These are phyloP conservation scores for Aeminium ludgeri DNA, from an alignment of 495 filamentous ascomycete species.

Conservation along the genomic window DNA sequence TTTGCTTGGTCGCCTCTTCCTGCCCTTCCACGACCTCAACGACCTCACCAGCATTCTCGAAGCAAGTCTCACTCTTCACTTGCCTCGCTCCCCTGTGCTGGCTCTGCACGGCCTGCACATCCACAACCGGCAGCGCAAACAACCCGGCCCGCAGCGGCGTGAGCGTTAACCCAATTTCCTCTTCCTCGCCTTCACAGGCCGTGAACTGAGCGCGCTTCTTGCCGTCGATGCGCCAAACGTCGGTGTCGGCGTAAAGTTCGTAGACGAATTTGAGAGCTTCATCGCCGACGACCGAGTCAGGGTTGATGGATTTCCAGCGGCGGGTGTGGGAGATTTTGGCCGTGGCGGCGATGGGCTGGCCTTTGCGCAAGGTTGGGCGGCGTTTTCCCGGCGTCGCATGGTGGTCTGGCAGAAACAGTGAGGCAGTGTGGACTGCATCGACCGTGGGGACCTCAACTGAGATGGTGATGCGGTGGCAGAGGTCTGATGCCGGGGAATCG, in stretches of 20 bases:
- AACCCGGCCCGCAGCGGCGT: constrained; percentile 64
- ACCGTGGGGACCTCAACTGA: constrained; percentile 77
- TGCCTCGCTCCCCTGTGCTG: constrained; percentile 22
- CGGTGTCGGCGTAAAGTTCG: constrained; percentile 58
- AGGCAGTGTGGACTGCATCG: constrained; percentile 67
- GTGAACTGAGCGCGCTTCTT: constrained; percentile 61
- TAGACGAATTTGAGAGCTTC: constrained; percentile 55
- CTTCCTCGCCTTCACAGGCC: constrained; percentile 33
- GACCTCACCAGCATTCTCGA: constrained; percentile 55
- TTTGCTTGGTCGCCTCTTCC: constrained; percentile 56
- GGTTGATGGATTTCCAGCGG: constrained; percentile 42
- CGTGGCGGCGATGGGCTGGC: constrained; percentile 53
- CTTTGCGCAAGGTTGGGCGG: constrained; percentile 36
- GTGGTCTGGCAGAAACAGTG: constrained; percentile 39
- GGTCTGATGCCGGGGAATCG: constrained; percentile 5
- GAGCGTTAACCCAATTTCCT: constrained; percentile 45
- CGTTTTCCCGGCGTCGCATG: constrained; percentile 20
- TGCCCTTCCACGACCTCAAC: constrained; percentile 55
- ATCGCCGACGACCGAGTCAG: constrained; percentile 25
- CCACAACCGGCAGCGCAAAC: constrained; percentile 57
- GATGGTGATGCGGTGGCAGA: constrained; percentile 37
- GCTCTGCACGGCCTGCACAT: constrained; percentile 36
- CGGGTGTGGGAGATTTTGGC: constrained; percentile 62
- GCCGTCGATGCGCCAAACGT: constrained; percentile 74
- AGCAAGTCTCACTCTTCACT: constrained; percentile 61